phyloP scores from a whole-genome alignment of 345 rosid species.

The Brassica juncea region DNA sequence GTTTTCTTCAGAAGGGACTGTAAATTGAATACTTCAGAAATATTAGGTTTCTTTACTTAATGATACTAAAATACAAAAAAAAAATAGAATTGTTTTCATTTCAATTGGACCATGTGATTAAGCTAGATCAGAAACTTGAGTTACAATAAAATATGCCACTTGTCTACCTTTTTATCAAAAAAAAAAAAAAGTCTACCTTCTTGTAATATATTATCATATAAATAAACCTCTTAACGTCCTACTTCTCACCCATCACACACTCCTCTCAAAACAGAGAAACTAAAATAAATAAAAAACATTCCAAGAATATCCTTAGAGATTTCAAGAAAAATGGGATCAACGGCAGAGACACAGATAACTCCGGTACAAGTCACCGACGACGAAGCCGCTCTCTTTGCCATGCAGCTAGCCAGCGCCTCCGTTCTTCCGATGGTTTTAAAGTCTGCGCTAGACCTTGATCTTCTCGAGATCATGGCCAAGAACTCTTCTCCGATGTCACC shows the following conservation, averaged over 20 bases:
- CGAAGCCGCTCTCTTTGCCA: slow-evolving; percentile 70
- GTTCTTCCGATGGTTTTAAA: slow-evolving; percentile 87
- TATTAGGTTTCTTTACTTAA: not conserved
- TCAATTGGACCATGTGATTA: slow-evolving; percentile 1
- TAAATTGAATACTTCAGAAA: not conserved
- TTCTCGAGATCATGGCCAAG: slow-evolving; percentile 79
- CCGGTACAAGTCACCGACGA: slow-evolving; percentile 74
- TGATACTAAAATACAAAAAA: slow-evolving; percentile 1
- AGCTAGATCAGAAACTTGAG: slow-evolving; percentile 12
- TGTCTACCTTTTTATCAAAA: slow-evolving; percentile 7
- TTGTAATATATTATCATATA: slow-evolving; percentile 15
- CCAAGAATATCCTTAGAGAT: not conserved
- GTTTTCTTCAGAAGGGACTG: not conserved
- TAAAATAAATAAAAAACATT: not conserved
- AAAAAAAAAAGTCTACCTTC: slow-evolving; percentile 7
- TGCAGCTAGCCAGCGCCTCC: slow-evolving; percentile 72
- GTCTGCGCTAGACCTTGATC: slow-evolving; percentile 78
- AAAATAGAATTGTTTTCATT: not conserved
- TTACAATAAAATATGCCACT: slow-evolving; percentile 15
- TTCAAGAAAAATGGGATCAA: slow-evolving; percentile 56
- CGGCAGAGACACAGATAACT: slow-evolving; percentile 68
- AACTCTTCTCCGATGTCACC: slow-evolving; percentile 62
- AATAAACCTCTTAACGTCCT: slow-evolving; percentile 29
- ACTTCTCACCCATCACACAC: slow-evolving; percentile 34
- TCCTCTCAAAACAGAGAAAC: slow-evolving; percentile 3